Evolutionary conservation across 73 alveolate genomes (phyloP).

Genomic region (Stentor roeselii): DNA sequence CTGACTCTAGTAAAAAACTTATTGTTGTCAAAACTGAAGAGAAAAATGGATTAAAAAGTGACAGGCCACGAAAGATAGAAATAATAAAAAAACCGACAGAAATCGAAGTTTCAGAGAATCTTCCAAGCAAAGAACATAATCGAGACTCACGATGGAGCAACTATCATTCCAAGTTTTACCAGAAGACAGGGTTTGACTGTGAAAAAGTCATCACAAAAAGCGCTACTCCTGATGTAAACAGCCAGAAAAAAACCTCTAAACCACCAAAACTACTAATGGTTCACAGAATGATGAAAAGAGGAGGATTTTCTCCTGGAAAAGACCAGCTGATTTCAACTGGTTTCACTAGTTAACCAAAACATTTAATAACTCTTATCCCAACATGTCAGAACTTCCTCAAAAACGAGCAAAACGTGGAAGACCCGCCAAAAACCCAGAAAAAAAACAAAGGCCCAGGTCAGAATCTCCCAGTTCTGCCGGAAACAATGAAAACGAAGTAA

Average conservation of each 20-base stretch:
- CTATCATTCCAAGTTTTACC: not conserved
- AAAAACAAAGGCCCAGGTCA: not conserved
- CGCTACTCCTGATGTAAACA: not conserved
- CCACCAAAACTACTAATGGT: not conserved
- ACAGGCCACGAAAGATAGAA: not conserved
- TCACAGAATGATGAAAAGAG: not conserved
- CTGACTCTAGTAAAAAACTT: not conserved
- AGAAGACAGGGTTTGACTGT: not conserved
- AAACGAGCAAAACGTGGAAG: constrained; percentile 25
- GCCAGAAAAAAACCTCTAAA: not conserved
- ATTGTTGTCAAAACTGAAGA: no score
- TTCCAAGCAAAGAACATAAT: not conserved
- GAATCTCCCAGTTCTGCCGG: not conserved
- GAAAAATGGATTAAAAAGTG: not conserved
- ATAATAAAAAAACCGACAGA: not conserved
- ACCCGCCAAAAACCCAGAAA: constrained; percentile 18
- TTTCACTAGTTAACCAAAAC: not conserved
- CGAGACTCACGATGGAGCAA: constrained; percentile 14
- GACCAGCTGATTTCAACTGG: not conserved
- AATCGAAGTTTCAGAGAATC: not conserved
- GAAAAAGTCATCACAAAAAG: not conserved
- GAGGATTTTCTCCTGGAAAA: not conserved
- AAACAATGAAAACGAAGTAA: not conserved
- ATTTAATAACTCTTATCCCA: not conserved
- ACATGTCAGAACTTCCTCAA: constrained; percentile 19